Evolutionary conservation across 192 early-diverging fungal species (phyloP), one percentile per base, ranked within the genome.

Genomic region (Linnemannia hyalina): DNA sequence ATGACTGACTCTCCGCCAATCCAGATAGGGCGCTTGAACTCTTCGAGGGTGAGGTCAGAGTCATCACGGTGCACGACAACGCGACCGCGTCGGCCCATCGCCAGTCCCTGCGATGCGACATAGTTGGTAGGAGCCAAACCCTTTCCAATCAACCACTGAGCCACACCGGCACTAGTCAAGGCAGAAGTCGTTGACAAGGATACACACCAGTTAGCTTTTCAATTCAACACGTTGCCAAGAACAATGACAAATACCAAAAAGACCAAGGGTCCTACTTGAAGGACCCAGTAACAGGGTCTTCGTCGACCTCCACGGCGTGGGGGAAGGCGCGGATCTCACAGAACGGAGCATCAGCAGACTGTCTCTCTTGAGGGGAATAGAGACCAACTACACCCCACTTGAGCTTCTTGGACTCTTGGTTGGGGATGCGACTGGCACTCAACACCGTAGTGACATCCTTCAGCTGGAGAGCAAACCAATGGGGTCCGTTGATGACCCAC

Each of bases 201-300:
- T 20, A 41, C 32, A 42, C 10, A 70, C 2, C 16, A 10, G 9
- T 40, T 8, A 70, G 18, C 3, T n/a, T 5, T 41, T 22, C 35
- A 65, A 29, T 57, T 57, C 55, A 10, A 26, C n/a, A 1, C 60
- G 60, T 10, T 23, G 11, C 60, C 26, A 65, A 0, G 7, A 41
- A 26, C 6, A 70, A 70, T 3, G 1, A 18, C 10, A 41, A 3
- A 70, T 7, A 22, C 10, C 7, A 23, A 22, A 20, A 41, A 7
- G 0, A 46, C 9, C 2, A 4, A 3, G 40, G 18, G 38, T 16
- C 80, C 60, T 46, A 81, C 80, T 81, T 81, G 80, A 81, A 75
- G 22, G 80, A 81, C 18, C 80, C 80, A 26, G 80, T 81, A 40
- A 81, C 80, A 32, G 80, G 80, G 18, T 81, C 80, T 23, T 81